phyloP scores from a whole-genome alignment of 139 green algal genomes.

The Gonium pectorale region DNA sequence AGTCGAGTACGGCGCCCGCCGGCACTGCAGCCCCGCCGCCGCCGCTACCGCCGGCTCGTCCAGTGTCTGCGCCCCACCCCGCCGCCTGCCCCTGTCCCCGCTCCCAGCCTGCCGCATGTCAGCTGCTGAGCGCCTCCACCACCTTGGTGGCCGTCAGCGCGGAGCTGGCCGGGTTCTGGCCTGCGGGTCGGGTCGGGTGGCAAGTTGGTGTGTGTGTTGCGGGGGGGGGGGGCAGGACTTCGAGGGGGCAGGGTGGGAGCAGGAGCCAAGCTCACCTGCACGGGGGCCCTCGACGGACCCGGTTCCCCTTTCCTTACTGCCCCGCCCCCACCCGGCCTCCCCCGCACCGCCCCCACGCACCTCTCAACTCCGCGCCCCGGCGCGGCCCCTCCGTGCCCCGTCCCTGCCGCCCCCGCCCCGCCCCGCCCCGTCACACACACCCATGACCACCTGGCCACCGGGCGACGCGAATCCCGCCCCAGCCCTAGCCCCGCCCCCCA shows the following conservation, averaged over 20 bases:
- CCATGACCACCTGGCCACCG: constrained; percentile 59
- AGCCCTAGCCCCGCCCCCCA: neutral
- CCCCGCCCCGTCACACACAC: constrained; percentile 15
- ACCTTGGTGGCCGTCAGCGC: constrained; percentile 13
- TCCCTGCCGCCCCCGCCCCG: neutral
- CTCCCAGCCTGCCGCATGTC: neutral
- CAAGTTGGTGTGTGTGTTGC: neutral
- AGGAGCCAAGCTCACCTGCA: too few species aligned
- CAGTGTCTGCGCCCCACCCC: too few species aligned
- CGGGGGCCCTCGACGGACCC: too few species aligned
- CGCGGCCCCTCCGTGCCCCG: neutral
- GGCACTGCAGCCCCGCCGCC: neutral
- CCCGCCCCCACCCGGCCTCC: too few species aligned
- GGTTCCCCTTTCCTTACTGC: too few species aligned
- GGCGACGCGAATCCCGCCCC: too few species aligned
- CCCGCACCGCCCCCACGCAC: too few species aligned
- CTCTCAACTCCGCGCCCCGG: neutral
- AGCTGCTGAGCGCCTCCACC: constrained; percentile 38
- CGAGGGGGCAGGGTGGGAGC: too few species aligned
- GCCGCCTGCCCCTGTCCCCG: too few species aligned
- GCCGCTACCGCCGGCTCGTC: neutral
- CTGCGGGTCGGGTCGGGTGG: neutral
- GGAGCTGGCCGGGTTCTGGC: constrained; percentile 51
- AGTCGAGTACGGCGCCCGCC: neutral
- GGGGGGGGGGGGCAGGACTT: too few species aligned